Base-by-base conservation (phyloP, 192 early-diverging fungal genomes). In the Rhizophagus sp. region DNA sequence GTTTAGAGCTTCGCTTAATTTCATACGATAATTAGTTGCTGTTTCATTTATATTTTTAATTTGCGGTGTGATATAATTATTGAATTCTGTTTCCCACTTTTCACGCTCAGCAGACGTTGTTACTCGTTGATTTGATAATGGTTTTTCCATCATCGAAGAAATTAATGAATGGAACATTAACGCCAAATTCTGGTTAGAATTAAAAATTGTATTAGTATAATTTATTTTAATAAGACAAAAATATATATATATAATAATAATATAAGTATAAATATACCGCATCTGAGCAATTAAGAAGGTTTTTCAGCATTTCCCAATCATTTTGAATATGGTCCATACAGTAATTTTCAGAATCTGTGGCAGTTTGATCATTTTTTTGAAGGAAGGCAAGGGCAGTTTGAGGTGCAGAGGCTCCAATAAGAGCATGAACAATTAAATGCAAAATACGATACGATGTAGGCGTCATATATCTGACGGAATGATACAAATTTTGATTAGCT, bases 371-470 rank as follows among this genome's bases (percentile, higher is more conserved):
- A 62, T 75, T 50, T 50, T 30, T 19, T 19, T 62, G 49, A 50
- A 75, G 25, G 13, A 75, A 75, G 19, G 1, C 22, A 27, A 33
- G 24, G 24, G 57, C 49, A 5, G 24, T 2, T 30, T 47, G n/a
- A 57, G 52, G n/a, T 41, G 65, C 24, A 13, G 57, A 36, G 8
- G 33, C 10, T 49, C 12, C 24, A 47, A 81, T 57, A 12, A 81
- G 19, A 41, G 25, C 19, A 57, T 81, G 17, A 57, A 57, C 5
- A 57, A 57, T 57, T 57, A 57, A 57, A 57, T 57, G 50, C 6
- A 57, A 19, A 57, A 57, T 57, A 57, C 80, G 64, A 63, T 81
- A 81, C 4, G 80, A 50, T 22, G 47, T 47, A n/a, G 80, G 80
- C 0, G 63, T n/a, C 39, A 81, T 2, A 13, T 17, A 17, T 62